Evolutionary conservation across 2,329 filamentous ascomycete genomes (phyloP).

Genomic region (Rhynchosporium graminicola): DNA sequence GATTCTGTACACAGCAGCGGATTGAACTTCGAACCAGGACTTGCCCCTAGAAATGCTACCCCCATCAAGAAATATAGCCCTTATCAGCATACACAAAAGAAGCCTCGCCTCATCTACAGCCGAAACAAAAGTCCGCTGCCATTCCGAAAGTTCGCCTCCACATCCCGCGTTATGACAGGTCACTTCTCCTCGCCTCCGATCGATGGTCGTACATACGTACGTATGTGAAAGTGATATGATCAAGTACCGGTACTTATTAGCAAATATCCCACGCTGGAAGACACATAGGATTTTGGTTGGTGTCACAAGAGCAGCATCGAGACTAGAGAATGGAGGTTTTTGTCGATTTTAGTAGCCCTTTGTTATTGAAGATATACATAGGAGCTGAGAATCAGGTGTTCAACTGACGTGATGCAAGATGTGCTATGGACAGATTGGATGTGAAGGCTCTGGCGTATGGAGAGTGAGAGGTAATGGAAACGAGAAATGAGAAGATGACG

Average conservation of each 20-base stretch:
- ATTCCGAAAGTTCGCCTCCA: not conserved
- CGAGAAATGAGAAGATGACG: not conserved
- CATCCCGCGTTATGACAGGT: conserved; percentile 8
- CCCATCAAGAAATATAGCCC: too few relatives aligned
- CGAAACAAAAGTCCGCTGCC: not conserved
- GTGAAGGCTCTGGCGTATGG: not conserved
- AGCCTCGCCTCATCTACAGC: too few relatives aligned
- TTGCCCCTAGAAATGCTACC: too few relatives aligned
- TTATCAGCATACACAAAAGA: too few relatives aligned
- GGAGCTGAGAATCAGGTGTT: not conserved
- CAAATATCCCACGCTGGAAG: conserved; percentile 10
- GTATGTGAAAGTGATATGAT: not conserved
- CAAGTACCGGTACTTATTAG: conserved; percentile 7
- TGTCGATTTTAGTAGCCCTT: conserved; percentile 1
- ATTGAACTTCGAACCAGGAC: too few relatives aligned
- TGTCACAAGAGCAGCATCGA: not conserved
- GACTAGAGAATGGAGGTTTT: not conserved
- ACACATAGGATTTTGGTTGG: not conserved
- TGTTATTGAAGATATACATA: not conserved
- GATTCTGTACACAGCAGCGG: too few relatives aligned
- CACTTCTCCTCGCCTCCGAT: not conserved
- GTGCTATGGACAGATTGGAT: not conserved
- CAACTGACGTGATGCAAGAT: not conserved
- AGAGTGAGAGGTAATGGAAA: conserved; percentile 9
- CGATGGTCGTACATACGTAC: not conserved